Base-by-base conservation (phyloP, 495 filamentous ascomycete genomes). In the Lentithecium fluviatile region DNA sequence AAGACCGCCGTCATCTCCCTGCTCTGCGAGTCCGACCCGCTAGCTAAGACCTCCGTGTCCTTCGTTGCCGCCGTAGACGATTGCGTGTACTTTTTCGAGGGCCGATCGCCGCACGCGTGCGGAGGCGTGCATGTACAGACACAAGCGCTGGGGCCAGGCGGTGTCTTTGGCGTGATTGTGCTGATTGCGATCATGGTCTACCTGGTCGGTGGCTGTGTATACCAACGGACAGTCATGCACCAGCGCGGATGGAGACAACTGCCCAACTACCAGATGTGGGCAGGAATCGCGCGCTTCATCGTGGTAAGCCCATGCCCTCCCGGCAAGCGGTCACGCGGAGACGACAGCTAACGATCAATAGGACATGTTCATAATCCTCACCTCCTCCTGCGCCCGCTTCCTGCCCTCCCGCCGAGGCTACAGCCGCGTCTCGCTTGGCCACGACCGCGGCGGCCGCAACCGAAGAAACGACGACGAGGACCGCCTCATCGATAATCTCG, bases 61-160 rank as follows among this genome's bases (percentile, higher is more conserved):
- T 99, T 95, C 71, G 85, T 97, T 49, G 90, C 88, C 56, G 82
- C 87, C 20, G 83, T 83, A 5, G 90, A 97, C 68, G 84, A 90
- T 48, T 99, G 95, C 77, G 82, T 89, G n/a, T 99, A 97, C 75
- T 88, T 95, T 73, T 99, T 99, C 75, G 91, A 96, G 72, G 83
- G 91, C n/a, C 89, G 92, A 56, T 91, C 90, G 45, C 81, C 82
- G 45, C 85, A 90, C 38, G 93, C 91, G 7, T 99, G 95, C 71
- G 88, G 88, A 21, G 85, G 82, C 32, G 79, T 85, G 11, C 80
- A 82, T 32, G 76, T 85, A 72, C 76, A 82, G 68, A 70, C 82
- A 71, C 77, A 89, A 73, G 69, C 71, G 11, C 82, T 97, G 13
- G 89, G 90, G 13, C 92, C 95, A 0, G 88, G 82, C 6, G 89